phyloP scores from a whole-genome alignment of 495 filamentous ascomycete species.

The Apiosordaria backusii region DNA sequence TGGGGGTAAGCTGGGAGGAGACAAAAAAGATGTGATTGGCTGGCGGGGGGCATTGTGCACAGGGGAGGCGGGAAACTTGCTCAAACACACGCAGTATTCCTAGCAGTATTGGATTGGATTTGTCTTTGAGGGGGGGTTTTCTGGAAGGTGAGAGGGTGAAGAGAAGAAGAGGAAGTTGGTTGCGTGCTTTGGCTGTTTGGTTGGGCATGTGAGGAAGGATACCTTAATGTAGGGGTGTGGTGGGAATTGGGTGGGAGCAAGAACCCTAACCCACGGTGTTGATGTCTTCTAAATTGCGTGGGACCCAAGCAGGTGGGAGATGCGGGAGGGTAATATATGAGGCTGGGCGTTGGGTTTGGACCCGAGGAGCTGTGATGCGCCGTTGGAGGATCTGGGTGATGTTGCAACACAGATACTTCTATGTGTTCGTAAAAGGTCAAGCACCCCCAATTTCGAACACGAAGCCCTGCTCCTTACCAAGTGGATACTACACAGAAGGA shows the following conservation, averaged over 20 bases:
- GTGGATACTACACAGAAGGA: too few relatives aligned
- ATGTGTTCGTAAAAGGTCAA: too few relatives aligned
- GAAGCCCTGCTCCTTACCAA: too few relatives aligned
- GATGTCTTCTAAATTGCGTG: background rate
- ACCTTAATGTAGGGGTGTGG: too few relatives aligned
- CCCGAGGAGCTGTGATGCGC: too few relatives aligned
- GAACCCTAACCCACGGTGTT: background rate
- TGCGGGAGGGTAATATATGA: background rate
- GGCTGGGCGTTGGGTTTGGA: background rate
- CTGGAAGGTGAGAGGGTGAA: background rate
- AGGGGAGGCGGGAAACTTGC: slow-evolving; percentile 28
- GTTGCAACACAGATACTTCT: too few relatives aligned
- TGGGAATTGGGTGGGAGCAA: background rate
- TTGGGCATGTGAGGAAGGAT: too few relatives aligned
- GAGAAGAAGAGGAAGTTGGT: too few relatives aligned
- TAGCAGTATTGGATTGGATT: background rate
- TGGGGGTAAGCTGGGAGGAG: background rate
- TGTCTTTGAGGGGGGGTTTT: background rate
- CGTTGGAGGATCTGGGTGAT: too few relatives aligned
- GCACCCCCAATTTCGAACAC: too few relatives aligned
- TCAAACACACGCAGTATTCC: slow-evolving; percentile 28
- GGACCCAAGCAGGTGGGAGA: background rate
- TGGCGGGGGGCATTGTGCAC: background rate
- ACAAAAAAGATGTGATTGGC: background rate
- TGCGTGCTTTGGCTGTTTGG: too few relatives aligned